Evolutionary conservation across 1,284 basidiomycete species (phyloP), one percentile per base, ranked within the genome.

Genomic region (Puccinia triticina): DNA sequence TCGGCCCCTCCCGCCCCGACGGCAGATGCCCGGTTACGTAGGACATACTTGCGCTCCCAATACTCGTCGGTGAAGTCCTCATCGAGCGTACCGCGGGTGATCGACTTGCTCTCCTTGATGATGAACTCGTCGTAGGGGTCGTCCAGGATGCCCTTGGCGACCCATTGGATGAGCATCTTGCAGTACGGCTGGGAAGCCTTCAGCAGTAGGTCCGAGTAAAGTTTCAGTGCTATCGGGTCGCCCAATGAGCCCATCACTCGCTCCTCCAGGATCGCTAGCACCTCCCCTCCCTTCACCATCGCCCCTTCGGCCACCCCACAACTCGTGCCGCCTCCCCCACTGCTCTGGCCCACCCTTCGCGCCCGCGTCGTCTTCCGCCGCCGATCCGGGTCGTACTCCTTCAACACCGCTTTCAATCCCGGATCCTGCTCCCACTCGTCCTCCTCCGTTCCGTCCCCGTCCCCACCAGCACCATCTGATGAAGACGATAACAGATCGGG

Each of bases 1-100:
- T 84, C 55, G 84, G 84, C 81, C 85, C 84, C 50, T 81, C 83
- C 71, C 85, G 85, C 80, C 84, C 84, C 48, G 84, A 83, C 71
- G 84, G 84, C 23, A 21, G 84, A 46, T 10, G 84, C 84, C 72
- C 85, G 85, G 82, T 86, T 86, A 32, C 83, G 84, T 83, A 96
- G 93, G 57, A 94, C 96, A 87, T 97, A 98, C 84, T 94, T 89
- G 83, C 93, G 88, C 85, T 97, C 95, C 95, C 95, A 98, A 87
- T 97, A 97, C 85, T 97, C 95, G 86, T 98, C 95, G 5, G 93
- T 95, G 88, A 95, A 97, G 87, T 97, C 95, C 87, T 92, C 90
- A 85, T 96, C 94, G 84, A 97, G 88, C 64, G 92, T 93, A 10
- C 93, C 93, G 79, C 93, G 91, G 85, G 93, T 92, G 85, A 97